These are phyloP conservation scores for Alternaria conjuncta DNA, from an alignment of 2,329 filamentous ascomycete genomes.

Conservation along the genomic window DNA sequence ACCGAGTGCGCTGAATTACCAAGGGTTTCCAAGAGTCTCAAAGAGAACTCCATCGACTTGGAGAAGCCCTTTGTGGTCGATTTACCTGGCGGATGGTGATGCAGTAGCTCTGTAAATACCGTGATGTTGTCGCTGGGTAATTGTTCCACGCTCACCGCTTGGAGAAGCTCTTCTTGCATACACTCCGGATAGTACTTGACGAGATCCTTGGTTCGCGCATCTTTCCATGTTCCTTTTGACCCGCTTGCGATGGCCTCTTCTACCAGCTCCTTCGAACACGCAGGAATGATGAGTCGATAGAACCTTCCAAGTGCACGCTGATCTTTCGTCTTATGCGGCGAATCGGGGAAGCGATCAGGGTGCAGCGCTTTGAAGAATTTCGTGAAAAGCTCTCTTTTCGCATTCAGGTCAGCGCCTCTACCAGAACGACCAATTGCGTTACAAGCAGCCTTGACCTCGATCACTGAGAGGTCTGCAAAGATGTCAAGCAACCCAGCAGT, in stretches of 20 bases:
- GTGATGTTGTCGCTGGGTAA: background rate
- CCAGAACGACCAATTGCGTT: conserved; percentile 21
- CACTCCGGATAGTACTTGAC: conserved; percentile 24
- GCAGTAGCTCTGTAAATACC: conserved; percentile 14
- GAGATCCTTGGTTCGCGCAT: conserved; percentile 9
- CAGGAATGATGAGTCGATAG: conserved; percentile 29
- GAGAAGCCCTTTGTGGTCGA: conserved; percentile 22
- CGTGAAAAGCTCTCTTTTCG: conserved; percentile 27
- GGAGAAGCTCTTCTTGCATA: conserved; percentile 20
- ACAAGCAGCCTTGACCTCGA: conserved; percentile 29
- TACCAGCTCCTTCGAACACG: conserved; percentile 28
- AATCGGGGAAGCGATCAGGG: conserved; percentile 22
- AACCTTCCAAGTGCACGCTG: conserved; percentile 23
- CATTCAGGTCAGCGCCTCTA: conserved; percentile 12
- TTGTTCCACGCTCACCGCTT: conserved; percentile 6
- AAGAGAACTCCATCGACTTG: conserved; percentile 36
- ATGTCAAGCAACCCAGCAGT: conserved; percentile 32
- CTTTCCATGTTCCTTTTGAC: conserved; percentile 7
- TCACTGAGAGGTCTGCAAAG: conserved; percentile 32
- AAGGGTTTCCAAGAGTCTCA: conserved; percentile 22
- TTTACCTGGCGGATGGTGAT: conserved; percentile 13
- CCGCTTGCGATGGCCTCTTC: conserved; percentile 4
- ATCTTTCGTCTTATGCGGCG: conserved; percentile 17
- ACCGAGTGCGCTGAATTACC: background rate
- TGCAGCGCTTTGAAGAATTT: conserved; percentile 32